These are phyloP conservation scores for Mollisia scopiformis DNA, from an alignment of 2,329 filamentous ascomycete species.

Conservation along the genomic window DNA sequence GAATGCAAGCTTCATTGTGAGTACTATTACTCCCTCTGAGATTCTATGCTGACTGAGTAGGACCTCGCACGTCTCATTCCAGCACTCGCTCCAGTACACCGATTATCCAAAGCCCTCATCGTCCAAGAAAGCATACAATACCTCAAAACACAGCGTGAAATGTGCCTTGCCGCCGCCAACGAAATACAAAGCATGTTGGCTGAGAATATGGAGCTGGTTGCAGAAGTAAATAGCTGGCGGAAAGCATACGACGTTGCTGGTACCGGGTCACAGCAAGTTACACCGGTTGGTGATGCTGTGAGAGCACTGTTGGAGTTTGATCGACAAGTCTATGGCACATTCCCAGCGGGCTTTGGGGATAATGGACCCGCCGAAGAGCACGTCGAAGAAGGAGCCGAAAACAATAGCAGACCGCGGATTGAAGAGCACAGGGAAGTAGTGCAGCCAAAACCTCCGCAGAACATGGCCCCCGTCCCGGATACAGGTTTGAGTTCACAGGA, in stretches of 20 bases:
- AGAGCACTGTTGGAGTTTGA: neutral
- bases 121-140: conserved; percentile 7
- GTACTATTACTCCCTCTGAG: neutral
- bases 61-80: conserved; percentile 11
- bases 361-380: conserved; percentile 4
- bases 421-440: neutral
- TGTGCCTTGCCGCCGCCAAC: conserved; percentile 7
- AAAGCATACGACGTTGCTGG: neutral
- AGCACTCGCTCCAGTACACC: conserved; percentile 1
- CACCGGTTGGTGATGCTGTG: conserved; percentile 2
- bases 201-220: conserved; percentile 9
- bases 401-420: neutral
- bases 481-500: neutral
- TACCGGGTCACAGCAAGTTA: neutral
- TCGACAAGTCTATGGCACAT: conserved; percentile 9
- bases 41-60: neutral
- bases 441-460: neutral
- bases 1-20: conserved; percentile 4
- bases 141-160: conserved; percentile 6
- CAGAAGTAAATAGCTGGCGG: conserved; percentile 13
- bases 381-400: neutral
- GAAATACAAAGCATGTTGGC: conserved; percentile 5
- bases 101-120: conserved; percentile 9
- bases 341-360: conserved; percentile 11
- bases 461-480: neutral